Percentiles rank a stretch among this genome's conserved stretches.
phyloP scores from a whole-genome alignment of 768 basidiomycete genomes.

The Boletus eberwhitei region DNA sequence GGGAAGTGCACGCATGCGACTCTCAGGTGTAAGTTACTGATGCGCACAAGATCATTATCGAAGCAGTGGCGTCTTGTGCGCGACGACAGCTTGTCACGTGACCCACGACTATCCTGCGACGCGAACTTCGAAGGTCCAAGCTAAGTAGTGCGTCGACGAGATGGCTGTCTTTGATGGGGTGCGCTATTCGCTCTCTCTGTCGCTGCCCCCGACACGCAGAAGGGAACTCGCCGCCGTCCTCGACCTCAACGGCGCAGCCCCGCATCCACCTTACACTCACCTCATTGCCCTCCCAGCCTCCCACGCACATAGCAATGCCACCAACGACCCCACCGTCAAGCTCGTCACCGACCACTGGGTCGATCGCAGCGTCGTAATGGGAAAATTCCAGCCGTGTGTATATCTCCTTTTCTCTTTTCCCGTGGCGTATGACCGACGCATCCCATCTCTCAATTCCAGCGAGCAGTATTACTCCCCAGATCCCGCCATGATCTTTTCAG shows the following conservation, averaged over 20 bases:
- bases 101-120: neutral
- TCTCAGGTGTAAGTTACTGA: no score
- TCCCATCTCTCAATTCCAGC: slow-evolving; percentile 27
- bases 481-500: slow-evolving; percentile 78
- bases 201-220: slow-evolving; percentile 40
- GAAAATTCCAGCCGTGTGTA: slow-evolving; percentile 56
- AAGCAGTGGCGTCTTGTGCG: no score
- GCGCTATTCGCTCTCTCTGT: slow-evolving; percentile 47
- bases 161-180: slow-evolving; percentile 42
- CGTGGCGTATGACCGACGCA: slow-evolving; percentile 1
- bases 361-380: slow-evolving; percentile 58
- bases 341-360: slow-evolving; percentile 60
- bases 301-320: slow-evolving; percentile 36
- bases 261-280: slow-evolving; percentile 49
- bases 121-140: neutral
- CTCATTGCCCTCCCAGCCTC: slow-evolving; percentile 50
- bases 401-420: slow-evolving; percentile 1
- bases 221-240: slow-evolving; percentile 48
- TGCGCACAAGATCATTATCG: no score
- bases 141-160: neutral
- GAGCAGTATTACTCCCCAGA: slow-evolving; percentile 70
- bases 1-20: slow-evolving; percentile 24
- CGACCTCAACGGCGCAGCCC: slow-evolving; percentile 50
- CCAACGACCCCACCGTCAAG: slow-evolving; percentile 36
- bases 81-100: no score